Conservation (phyloP, 1,284 basidiomycete species). For the Tranzscheliella williamsii region DNA sequence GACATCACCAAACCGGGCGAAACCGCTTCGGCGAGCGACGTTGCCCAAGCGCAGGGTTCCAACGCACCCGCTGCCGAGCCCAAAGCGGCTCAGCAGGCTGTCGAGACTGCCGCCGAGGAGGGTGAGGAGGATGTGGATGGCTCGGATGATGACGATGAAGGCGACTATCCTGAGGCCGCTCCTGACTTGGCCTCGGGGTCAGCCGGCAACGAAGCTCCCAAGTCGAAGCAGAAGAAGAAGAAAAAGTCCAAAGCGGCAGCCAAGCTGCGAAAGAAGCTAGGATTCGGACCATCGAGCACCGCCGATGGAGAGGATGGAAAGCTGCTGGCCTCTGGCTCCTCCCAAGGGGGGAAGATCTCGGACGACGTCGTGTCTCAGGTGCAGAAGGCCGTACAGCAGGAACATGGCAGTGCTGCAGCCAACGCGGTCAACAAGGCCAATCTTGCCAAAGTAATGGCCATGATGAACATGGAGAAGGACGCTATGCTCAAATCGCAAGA, state of each 20-base stretch:
- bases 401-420: conserved; percentile 45
- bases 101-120: not conserved
- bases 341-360: conserved; percentile 22
- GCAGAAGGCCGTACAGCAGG: conserved; percentile 27
- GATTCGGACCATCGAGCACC: conserved; percentile 7
- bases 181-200: not conserved
- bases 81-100: not conserved
- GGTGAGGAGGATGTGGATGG: conserved; percentile 11
- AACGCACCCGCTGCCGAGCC: not conserved
- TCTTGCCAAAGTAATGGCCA: conserved; percentile 47
- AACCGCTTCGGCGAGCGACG: not conserved
- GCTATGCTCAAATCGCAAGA: conserved; percentile 46
- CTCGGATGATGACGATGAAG: conserved; percentile 8
- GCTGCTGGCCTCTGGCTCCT: conserved; percentile 19
- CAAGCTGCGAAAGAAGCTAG: conserved; percentile 50
- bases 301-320: conserved; percentile 8
- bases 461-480: conserved; percentile 50
- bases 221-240: conserved; percentile 46
- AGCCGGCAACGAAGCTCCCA: conserved; percentile 5
- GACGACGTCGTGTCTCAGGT: conserved; percentile 45
- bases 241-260: conserved; percentile 50
- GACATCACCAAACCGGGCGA: not conserved
- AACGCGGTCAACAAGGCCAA: conserved; percentile 37
- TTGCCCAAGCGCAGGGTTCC: not conserved
- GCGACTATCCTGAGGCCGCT: conserved; percentile 3